phyloP scores from a whole-genome alignment of 2,329 filamentous ascomycete genomes.

The Colletotrichum acutatum region DNA sequence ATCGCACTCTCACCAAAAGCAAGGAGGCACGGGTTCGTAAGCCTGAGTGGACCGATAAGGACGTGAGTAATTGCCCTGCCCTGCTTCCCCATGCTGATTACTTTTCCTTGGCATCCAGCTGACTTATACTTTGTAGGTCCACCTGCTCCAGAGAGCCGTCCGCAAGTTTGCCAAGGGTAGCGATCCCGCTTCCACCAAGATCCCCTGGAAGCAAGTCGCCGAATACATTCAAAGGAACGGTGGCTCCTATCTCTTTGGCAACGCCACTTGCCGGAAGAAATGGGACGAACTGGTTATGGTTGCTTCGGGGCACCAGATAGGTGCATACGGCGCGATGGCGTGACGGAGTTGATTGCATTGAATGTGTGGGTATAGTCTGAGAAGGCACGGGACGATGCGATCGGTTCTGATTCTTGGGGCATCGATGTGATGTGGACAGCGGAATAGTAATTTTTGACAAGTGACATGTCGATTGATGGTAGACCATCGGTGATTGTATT shows the following conservation, averaged over 20 bases:
- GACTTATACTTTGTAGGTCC: constrained; percentile 47
- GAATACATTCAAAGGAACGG: constrained; percentile 62
- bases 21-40: constrained; percentile 71
- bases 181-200: constrained; percentile 48
- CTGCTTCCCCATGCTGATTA: not conserved
- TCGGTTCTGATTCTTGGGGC: not conserved
- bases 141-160: constrained; percentile 57
- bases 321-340: not conserved
- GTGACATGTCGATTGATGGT: constrained; percentile 2
- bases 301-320: constrained; percentile 3
- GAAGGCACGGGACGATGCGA: not conserved
- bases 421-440: not conserved
- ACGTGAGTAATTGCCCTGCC: constrained; percentile 64
- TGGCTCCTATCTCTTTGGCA: constrained; percentile 69
- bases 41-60: constrained; percentile 70
- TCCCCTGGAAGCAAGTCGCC: constrained; percentile 68
- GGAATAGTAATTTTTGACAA: not conserved
- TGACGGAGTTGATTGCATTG: not conserved
- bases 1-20: constrained; percentile 72
- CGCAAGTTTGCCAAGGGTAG: constrained; percentile 45
- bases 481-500: not conserved
- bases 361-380: not conserved
- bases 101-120: not conserved
- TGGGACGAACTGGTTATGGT: constrained; percentile 58
- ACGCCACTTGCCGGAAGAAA: constrained; percentile 67